phyloP scores from a whole-genome alignment of 768 basidiomycete genomes.

The Pisolithus microcarpus region DNA sequence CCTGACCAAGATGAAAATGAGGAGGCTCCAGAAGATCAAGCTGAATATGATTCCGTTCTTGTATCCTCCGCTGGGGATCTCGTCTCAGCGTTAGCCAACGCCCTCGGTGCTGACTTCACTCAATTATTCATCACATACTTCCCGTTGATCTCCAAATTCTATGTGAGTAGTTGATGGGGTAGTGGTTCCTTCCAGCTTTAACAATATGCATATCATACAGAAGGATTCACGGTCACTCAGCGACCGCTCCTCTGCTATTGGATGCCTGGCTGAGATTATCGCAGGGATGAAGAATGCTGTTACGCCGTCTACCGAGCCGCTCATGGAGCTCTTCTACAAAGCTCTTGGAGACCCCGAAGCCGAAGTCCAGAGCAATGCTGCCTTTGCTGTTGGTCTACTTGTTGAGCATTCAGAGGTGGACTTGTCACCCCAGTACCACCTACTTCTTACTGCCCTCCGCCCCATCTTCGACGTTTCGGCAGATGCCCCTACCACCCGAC shows the following conservation, averaged over 20 bases:
- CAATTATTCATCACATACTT: conserved; percentile 81
- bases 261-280: conserved; percentile 92
- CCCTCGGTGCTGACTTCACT: conserved; percentile 78
- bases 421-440: conserved; percentile 72
- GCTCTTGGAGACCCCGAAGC: conserved; percentile 78
- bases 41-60: conserved; percentile 94
- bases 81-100: conserved; percentile 80
- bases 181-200: not conserved
- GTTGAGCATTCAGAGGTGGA: conserved; percentile 82
- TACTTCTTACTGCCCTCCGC: conserved; percentile 70
- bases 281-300: conserved; percentile 82
- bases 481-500: conserved; percentile 52
- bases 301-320: conserved; percentile 73
- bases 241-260: conserved; percentile 90
- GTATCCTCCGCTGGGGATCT: conserved; percentile 93
- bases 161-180: conserved; percentile 45
- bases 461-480: conserved; percentile 69
- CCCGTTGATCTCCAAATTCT: conserved; percentile 86
- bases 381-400: conserved; percentile 88
- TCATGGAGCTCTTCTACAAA: conserved; percentile 78
- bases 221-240: conserved; percentile 81
- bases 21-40: conserved; percentile 81
- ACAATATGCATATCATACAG: conserved; percentile 31
- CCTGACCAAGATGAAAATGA: conserved; percentile 87
- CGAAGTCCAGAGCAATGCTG: conserved; percentile 96